Conservation (phyloP, 495 filamentous ascomycete species). For the Daldinia bambusicola region DNA sequence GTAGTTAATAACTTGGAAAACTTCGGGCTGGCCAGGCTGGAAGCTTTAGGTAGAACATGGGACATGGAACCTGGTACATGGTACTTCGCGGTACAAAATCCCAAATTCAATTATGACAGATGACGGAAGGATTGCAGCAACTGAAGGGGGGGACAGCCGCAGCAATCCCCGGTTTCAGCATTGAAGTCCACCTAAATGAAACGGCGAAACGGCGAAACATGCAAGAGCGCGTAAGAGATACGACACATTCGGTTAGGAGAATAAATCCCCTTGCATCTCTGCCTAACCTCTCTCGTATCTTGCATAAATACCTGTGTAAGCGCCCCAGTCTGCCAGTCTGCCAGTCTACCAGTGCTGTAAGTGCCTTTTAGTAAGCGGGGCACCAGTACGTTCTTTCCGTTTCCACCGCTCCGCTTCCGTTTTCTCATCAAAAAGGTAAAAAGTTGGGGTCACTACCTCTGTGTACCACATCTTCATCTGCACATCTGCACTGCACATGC, state of each 20-base stretch:
- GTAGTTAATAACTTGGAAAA: slow-evolving; percentile 23
- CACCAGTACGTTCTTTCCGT: slow-evolving; percentile 5
- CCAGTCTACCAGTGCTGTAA: too few species aligned
- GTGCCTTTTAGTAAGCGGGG: slow-evolving; percentile 3
- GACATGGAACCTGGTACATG: background rate
- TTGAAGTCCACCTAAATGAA: slow-evolving; percentile 36
- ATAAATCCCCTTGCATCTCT: slow-evolving; percentile 7
- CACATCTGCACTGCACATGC: too few species aligned
- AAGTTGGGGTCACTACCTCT: too few species aligned
- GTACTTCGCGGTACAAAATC: background rate
- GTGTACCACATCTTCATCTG: too few species aligned
- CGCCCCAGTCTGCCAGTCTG: too few species aligned
- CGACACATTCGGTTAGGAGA: slow-evolving; percentile 19
- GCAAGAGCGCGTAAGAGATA: background rate
- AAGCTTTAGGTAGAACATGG: background rate
- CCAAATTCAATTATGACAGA: slow-evolving; percentile 35
- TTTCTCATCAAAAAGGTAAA: slow-evolving; percentile 1
- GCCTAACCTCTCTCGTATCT: background rate
- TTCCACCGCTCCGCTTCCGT: slow-evolving; percentile 31
- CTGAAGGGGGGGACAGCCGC: slow-evolving; percentile 2
- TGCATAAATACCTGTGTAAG: too few species aligned
- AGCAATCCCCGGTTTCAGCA: slow-evolving; percentile 13
- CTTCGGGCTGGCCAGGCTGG: background rate
- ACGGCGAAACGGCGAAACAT: slow-evolving; percentile 33
- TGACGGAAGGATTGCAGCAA: slow-evolving; percentile 34